A percentile compares a stretch with the other conserved stretches of the same genome.
Evolutionary conservation across 805 yeast species (phyloP).

Genomic region (Torulaspora delbrueckii): DNA sequence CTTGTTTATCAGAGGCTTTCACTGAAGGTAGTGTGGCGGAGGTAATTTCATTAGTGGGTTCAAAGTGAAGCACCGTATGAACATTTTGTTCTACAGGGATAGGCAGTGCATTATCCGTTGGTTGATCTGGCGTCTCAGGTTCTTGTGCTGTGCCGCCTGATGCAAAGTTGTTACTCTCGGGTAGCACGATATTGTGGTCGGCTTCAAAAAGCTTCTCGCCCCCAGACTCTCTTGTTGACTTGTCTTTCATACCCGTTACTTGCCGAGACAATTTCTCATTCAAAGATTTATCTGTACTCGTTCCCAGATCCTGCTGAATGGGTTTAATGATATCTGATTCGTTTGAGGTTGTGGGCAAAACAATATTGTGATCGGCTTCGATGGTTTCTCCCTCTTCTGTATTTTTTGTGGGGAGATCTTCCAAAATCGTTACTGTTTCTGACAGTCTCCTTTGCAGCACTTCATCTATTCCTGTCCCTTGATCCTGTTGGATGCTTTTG

Average conservation of each 20-base stretch:
- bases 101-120: background rate
- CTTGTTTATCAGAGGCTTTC: background rate
- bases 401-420: background rate
- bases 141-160: background rate
- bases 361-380: background rate
- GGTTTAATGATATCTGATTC: background rate
- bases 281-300: background rate
- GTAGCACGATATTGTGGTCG: constrained; percentile 3
- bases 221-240: background rate
- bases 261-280: background rate
- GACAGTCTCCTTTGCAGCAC: background rate
- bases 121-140: background rate
- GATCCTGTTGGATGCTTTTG: background rate
- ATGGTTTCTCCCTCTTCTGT: background rate
- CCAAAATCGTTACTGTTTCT: background rate
- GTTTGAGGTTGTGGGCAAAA: background rate
- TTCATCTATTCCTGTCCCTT: background rate
- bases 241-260: background rate
- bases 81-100: background rate
- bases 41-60: background rate
- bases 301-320: background rate
- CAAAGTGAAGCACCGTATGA: background rate
- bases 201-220: background rate
- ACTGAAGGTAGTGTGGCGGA: background rate
- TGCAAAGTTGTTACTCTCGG: background rate